These are phyloP conservation scores for Stenogyne calaminthoides DNA, from an alignment of 305 asterid genomes.

Conservation along the genomic window DNA sequence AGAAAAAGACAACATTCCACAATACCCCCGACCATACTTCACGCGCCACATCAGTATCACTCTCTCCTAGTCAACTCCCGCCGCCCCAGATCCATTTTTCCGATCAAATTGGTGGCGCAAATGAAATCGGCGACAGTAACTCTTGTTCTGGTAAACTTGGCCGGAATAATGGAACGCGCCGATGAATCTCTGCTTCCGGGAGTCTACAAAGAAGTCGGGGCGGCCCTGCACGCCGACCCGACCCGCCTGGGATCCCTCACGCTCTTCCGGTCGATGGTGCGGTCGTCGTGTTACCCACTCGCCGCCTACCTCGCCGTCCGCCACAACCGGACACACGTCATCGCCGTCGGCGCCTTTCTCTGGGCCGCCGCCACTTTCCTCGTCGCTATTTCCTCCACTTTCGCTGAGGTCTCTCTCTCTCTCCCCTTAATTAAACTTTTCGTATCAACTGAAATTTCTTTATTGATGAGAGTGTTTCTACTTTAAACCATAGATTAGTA, in stretches of 20 bases:
- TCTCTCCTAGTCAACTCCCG: conserved; percentile 29
- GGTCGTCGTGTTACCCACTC: conserved; percentile 74
- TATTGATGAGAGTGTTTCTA: no score
- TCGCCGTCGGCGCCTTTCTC: conserved; percentile 78
- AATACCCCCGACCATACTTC: background rate
- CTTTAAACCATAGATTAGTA: no score
- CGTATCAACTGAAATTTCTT: no score
- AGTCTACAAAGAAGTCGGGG: conserved; percentile 73
- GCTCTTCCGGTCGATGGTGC: conserved; percentile 76
- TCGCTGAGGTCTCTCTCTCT: conserved; percentile 63
- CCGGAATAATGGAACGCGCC: conserved; percentile 81
- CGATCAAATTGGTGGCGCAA: conserved; percentile 24
- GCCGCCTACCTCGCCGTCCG: conserved; percentile 71
- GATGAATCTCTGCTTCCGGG: conserved; percentile 77
- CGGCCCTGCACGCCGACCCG: conserved; percentile 70
- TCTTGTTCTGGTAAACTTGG: conserved; percentile 60
- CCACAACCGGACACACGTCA: conserved; percentile 67
- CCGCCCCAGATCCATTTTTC: background rate
- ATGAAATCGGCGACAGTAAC: conserved; percentile 54
- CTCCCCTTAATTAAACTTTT: background rate
- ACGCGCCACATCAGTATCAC: background rate
- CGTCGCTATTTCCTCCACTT: conserved; percentile 69
- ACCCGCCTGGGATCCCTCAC: conserved; percentile 73
- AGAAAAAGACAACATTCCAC: background rate
- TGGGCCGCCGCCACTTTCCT: conserved; percentile 90